Evolutionary conservation across 1,284 basidiomycete species (phyloP), one percentile per base, ranked within the genome.

Genomic region (Irpex lacteus): DNA sequence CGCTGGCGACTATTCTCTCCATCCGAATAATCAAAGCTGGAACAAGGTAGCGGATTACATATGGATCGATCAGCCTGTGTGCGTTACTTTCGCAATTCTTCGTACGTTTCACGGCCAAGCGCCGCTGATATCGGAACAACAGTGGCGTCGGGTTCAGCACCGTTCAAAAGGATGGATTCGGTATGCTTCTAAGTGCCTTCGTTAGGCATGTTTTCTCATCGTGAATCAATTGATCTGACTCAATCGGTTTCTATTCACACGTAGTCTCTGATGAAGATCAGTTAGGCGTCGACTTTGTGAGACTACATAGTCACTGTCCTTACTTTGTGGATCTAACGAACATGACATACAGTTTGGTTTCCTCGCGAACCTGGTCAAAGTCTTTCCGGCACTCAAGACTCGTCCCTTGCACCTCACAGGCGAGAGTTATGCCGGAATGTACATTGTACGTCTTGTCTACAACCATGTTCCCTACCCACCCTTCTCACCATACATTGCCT

Each of bases 371-470:
- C 74, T 89, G 3, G 84, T 88, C 68, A 85, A 85, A 67, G 82
- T 89, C 6, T 90, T 90, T 72, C 89, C 88, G 4, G 78, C 77
- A 66, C 77, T 90, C 26, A 81, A 81, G 2, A 82, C 75, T 0
- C 82, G 88, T 38, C 88, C 88, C 9, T 77, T 90, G 21, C 74
- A 84, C 69, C 70, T 90, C 44, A 84, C 82, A 2, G 88, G 89
- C 1, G 88, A 90, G 72, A 86, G 84, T 70, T 89, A 89, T 73
- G 83, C 88, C 15, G 88, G 89, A 52, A 80, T 79, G 66, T 90
- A 84, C 70, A 87, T 89, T 60, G 60, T 59, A 49, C 26, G 26
- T 26, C 2, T 26, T 0, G 9, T 40, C 49, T 32, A 19, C 5
- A 50, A 18, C 3, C 11, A 5, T 19, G 18, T 18, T 37, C 3